Conservation (phyloP, 139 green algal genomes). For the Limnomonas spitsbergensis region DNA sequence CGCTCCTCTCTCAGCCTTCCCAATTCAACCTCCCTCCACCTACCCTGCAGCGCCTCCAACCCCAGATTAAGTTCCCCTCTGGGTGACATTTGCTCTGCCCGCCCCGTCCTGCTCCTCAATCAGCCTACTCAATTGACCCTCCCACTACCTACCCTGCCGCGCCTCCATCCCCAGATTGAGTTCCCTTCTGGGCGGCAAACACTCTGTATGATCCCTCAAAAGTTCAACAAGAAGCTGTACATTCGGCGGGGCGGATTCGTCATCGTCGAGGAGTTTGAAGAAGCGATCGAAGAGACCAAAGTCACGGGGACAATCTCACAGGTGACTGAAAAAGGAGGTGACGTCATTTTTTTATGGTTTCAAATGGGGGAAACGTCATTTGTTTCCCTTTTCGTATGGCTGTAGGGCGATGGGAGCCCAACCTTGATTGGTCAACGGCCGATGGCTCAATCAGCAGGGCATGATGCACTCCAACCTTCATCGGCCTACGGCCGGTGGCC, state of each 20-base stretch:
- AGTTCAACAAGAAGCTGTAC: constrained; percentile 82
- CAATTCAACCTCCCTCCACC: too few species aligned
- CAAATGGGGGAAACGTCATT: too few species aligned
- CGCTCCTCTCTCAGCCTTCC: too few species aligned
- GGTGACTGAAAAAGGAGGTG: too few species aligned
- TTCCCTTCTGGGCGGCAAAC: constrained; percentile 53
- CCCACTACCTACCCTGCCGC: neutral
- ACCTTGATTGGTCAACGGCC: too few species aligned
- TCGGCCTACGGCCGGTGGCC: too few species aligned
- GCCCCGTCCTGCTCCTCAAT: neutral
- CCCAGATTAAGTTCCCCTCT: neutral
- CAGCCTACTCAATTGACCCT: neutral
- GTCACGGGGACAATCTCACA: constrained; percentile 57
- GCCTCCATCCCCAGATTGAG: too few species aligned
- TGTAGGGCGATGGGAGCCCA: too few species aligned
- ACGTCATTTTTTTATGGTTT: too few species aligned
- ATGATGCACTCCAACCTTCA: too few species aligned
- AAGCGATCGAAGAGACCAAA: constrained; percentile 18
- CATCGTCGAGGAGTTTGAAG: constrained; percentile 45
- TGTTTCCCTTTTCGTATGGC: too few species aligned
- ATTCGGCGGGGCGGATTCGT: constrained; percentile 65
- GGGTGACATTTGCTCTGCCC: neutral
- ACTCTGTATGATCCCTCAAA: constrained; percentile 64
- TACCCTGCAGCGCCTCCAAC: neutral
- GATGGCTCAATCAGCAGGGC: too few species aligned